Conservation (phyloP, 2,329 filamentous ascomycete genomes). For the Apiospora kogelbergensis region DNA sequence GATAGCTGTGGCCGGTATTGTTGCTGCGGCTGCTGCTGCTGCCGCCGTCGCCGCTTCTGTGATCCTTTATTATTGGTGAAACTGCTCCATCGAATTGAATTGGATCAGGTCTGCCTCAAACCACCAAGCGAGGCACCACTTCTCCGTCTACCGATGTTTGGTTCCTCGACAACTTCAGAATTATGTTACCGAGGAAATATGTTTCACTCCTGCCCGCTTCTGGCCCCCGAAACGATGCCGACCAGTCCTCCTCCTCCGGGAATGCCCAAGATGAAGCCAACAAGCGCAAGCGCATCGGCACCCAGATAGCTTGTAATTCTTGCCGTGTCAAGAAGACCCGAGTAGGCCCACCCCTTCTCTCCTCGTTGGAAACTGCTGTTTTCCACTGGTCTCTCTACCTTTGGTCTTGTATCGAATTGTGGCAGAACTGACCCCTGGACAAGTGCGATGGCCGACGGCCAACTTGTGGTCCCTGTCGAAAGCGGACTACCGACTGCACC, state of each 20-base stretch:
- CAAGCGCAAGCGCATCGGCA: conserved; percentile 10
- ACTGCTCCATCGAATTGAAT: conserved; percentile 5
- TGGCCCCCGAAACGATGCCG: neutral
- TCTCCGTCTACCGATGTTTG: neutral
- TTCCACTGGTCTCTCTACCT: neutral
- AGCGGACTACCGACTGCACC: neutral
- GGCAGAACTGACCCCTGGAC: neutral
- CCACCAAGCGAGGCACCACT: neutral
- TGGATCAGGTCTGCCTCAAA: neutral
- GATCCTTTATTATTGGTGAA: neutral
- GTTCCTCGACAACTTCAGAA: neutral
- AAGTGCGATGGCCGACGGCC: conserved; percentile 10
- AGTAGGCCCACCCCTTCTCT: neutral
- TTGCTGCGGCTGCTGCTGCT: neutral
- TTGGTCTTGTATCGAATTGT: neutral
- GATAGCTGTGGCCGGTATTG: neutral
- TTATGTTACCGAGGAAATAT: conserved; percentile 9
- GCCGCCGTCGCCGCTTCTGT: neutral
- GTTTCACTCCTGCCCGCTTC: conserved; percentile 5
- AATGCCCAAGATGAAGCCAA: conserved; percentile 6
- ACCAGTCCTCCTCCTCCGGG: neutral
- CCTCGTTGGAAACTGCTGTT: neutral
- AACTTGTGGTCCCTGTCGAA: conserved; percentile 7
- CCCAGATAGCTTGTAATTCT: conserved; percentile 8
- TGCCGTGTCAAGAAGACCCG: conserved; percentile 9